A percentile compares a stretch with the other conserved stretches of the same genome.
phyloP scores from a whole-genome alignment of 768 basidiomycete species.

The Amanita muscaria region DNA sequence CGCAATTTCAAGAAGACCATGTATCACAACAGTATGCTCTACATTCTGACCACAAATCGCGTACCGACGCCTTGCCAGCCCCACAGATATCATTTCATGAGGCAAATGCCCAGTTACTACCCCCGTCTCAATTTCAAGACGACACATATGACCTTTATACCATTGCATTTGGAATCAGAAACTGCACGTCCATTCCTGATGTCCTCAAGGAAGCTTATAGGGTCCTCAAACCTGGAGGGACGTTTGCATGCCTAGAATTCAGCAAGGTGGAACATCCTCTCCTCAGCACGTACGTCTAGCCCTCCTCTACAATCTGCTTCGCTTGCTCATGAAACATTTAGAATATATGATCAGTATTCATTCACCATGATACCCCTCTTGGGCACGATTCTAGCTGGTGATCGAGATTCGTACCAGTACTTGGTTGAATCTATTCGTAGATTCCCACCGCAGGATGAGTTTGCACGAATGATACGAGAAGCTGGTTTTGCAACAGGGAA shows the following conservation, averaged over 20 bases:
- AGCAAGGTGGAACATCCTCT: constrained; percentile 87
- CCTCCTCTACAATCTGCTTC: constrained; percentile 3
- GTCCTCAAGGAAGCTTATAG: constrained; percentile 87
- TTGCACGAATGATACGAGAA: constrained; percentile 81
- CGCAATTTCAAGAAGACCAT: constrained; percentile 92
- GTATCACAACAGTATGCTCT: constrained; percentile 86
- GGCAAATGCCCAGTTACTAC: constrained; percentile 83
- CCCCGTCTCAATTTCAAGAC: constrained; percentile 56
- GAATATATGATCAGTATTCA: constrained; percentile 90
- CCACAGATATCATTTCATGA: constrained; percentile 90
- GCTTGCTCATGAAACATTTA: constrained; percentile 22
- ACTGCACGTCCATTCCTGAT: constrained; percentile 87
- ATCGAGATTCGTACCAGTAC: constrained; percentile 94
- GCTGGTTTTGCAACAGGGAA: constrained; percentile 74
- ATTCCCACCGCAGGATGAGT: constrained; percentile 84
- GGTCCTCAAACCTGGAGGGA: constrained; percentile 93
- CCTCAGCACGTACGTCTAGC: constrained; percentile 62
- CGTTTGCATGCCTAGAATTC: constrained; percentile 94
- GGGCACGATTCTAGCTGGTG: constrained; percentile 94
- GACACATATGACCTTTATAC: constrained; percentile 94
- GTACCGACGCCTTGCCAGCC: constrained; percentile 36
- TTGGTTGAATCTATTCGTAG: constrained; percentile 94
- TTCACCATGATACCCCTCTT: constrained; percentile 92
- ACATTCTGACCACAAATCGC: not conserved
- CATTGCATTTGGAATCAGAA: constrained; percentile 96